These are phyloP conservation scores for Pseudocercospora crystallina DNA, from an alignment of 2,329 filamentous ascomycete genomes.

Conservation along the genomic window DNA sequence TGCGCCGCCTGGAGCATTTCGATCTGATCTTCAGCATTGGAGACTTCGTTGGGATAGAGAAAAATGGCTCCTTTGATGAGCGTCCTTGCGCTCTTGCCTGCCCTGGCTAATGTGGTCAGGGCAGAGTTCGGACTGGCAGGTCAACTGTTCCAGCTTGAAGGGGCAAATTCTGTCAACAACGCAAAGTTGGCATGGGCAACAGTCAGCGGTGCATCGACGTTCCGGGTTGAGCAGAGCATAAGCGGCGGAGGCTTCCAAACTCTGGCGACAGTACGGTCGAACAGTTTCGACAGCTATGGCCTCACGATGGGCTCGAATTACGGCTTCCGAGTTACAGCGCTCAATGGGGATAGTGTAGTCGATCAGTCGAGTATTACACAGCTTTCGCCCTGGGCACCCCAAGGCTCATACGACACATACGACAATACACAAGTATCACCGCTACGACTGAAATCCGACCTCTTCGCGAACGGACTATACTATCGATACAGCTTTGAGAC, in stretches of 20 bases:
- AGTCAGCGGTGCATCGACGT: constrained; percentile 13
- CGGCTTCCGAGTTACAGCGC: constrained; percentile 15
- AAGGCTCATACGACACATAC: constrained; percentile 18
- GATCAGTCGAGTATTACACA: constrained; percentile 11
- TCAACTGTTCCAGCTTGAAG: constrained; percentile 22
- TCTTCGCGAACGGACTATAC: constrained; percentile 19
- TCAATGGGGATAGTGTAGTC: constrained; percentile 12
- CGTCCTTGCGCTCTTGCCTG: constrained; percentile 2
- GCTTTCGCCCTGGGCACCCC: constrained; percentile 9
- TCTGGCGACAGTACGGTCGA: constrained; percentile 14
- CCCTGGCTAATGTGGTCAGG: background rate
- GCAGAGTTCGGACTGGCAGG: constrained; percentile 20
- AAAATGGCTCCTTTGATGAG: no score
- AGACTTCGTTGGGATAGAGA: no score
- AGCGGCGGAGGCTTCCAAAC: constrained; percentile 11
- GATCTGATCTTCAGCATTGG: background rate
- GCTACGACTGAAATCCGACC: constrained; percentile 13
- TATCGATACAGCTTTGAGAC: constrained; percentile 25
- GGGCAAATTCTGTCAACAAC: constrained; percentile 17
- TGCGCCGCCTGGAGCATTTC: background rate
- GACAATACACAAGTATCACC: constrained; percentile 18
- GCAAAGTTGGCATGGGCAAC: constrained; percentile 20
- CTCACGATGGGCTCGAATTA: constrained; percentile 7
- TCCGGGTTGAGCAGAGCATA: constrained; percentile 14
- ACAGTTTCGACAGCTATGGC: constrained; percentile 18